Conservation (phyloP, 306 rosid genomes). For the Canavalia gladiata region DNA sequence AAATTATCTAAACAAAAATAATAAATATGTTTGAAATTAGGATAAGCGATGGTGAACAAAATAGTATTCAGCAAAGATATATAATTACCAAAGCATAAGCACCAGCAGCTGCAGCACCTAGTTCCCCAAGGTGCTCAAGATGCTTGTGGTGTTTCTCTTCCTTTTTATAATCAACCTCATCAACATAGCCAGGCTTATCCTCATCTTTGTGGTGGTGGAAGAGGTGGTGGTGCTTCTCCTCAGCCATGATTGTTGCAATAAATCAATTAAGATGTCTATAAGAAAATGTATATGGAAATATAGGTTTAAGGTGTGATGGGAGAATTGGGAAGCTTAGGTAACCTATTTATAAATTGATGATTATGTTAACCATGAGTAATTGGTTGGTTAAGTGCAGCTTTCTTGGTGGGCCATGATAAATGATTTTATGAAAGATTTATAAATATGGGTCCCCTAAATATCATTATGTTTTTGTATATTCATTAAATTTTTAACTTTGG, state of each 20-base stretch:
- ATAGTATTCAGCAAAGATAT: neutral
- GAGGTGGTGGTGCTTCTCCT: conserved; percentile 61
- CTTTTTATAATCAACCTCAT: conserved; percentile 62
- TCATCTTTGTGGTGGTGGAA: conserved; percentile 65
- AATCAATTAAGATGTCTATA: neutral
- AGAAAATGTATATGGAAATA: neutral
- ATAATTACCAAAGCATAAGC: conserved; percentile 74
- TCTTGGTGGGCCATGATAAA: conserved; percentile 47
- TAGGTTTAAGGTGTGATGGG: conserved; percentile 17
- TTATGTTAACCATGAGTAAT: conserved; percentile 9
- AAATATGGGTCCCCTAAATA: neutral
- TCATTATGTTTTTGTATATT: neutral
- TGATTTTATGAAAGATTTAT: neutral
- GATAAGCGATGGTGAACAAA: neutral
- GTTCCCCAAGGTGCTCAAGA: conserved; percentile 64
- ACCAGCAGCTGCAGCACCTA: conserved; percentile 69
- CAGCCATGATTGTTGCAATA: conserved; percentile 58
- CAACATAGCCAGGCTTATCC: conserved; percentile 41
- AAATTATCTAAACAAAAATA: neutral
- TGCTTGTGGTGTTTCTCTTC: conserved; percentile 86
- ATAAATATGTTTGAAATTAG: neutral
- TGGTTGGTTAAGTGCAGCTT: conserved; percentile 19
- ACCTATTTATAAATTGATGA: conserved; percentile 45
- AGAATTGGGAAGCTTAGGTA: conserved; percentile 7
- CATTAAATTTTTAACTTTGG: neutral